phyloP scores from a whole-genome alignment of 805 yeast genomes.

The Kregervanrija fluxuum region DNA sequence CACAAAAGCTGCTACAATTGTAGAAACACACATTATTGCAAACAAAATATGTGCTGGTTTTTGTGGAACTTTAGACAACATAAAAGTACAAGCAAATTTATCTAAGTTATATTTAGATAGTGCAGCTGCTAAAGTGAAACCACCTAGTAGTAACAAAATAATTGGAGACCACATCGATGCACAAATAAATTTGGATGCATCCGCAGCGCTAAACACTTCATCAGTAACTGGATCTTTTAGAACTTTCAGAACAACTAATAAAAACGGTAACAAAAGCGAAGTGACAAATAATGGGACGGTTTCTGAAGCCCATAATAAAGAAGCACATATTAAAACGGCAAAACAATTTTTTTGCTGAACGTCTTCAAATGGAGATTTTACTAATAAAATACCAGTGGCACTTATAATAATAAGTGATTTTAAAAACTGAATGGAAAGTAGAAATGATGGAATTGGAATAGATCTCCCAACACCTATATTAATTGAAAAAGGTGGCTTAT shows the following conservation, averaged over 20 bases:
- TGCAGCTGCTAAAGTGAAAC: conserved; percentile 93
- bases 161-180: conserved; percentile 94
- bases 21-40: conserved; percentile 79
- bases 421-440: conserved; percentile 32
- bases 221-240: conserved; percentile 48
- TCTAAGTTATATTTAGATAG: conserved; percentile 87
- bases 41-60: conserved; percentile 71
- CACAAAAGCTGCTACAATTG: conserved; percentile 90
- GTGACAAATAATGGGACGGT: conserved; percentile 89
- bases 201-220: conserved; percentile 50
- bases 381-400: conserved; percentile 42
- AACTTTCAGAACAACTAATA: conserved; percentile 68
- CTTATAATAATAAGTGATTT: conserved; percentile 41
- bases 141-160: conserved; percentile 83
- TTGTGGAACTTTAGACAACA: conserved; percentile 78
- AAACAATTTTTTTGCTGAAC: conserved; percentile 69
- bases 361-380: conserved; percentile 53
- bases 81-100: conserved; percentile 72
- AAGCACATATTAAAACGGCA: conserved; percentile 74
- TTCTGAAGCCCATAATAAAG: conserved; percentile 93
- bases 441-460: conserved; percentile 26
- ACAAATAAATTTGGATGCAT: conserved; percentile 72
- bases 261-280: conserved; percentile 72
- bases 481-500: conserved; percentile 16
- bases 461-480: conserved; percentile 24